Evolutionary conservation across 2,329 filamentous ascomycete genomes (phyloP).

Genomic region (Pyricularia grisea): DNA sequence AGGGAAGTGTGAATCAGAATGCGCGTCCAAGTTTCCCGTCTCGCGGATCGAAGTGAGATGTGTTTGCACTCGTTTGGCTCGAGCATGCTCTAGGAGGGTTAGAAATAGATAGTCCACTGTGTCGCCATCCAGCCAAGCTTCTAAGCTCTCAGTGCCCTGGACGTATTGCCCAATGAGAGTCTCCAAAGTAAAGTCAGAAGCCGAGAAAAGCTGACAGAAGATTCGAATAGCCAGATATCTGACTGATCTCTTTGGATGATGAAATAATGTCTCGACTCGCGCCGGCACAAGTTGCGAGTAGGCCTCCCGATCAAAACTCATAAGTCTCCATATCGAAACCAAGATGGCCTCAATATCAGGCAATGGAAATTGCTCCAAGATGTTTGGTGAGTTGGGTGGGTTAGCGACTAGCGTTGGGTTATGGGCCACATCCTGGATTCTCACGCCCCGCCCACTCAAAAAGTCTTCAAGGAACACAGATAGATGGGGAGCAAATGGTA

Average conservation of each 20-base stretch:
- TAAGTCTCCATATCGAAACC: slow-evolving; percentile 66
- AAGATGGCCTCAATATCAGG: slow-evolving; percentile 32
- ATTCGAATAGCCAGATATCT: slow-evolving; percentile 76
- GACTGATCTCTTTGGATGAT: slow-evolving; percentile 47
- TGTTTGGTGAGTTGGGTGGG: neutral
- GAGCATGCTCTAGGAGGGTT: slow-evolving; percentile 46
- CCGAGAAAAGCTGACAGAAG: slow-evolving; percentile 69
- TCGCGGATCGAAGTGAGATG: slow-evolving; percentile 20
- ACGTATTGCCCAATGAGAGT: slow-evolving; percentile 59
- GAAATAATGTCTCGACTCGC: slow-evolving; percentile 60
- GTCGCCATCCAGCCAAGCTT: slow-evolving; percentile 66
- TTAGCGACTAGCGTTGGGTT: neutral
- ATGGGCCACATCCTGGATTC: neutral
- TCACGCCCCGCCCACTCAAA: slow-evolving; percentile 18
- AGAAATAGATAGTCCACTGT: slow-evolving; percentile 71
- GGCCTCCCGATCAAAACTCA: slow-evolving; percentile 62
- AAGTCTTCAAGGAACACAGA: slow-evolving; percentile 56
- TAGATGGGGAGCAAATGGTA: slow-evolving; percentile 76
- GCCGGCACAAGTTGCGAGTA: slow-evolving; percentile 56
- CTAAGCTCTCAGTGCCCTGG: slow-evolving; percentile 47
- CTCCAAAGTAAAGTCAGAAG: slow-evolving; percentile 71
- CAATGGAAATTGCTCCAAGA: neutral
- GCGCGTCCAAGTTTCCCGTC: slow-evolving; percentile 19
- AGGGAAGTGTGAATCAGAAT: slow-evolving; percentile 9
- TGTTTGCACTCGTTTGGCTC: slow-evolving; percentile 34